Base-by-base conservation (phyloP, 2,329 filamentous ascomycete genomes). In the Trichophyton schoenleinii region DNA sequence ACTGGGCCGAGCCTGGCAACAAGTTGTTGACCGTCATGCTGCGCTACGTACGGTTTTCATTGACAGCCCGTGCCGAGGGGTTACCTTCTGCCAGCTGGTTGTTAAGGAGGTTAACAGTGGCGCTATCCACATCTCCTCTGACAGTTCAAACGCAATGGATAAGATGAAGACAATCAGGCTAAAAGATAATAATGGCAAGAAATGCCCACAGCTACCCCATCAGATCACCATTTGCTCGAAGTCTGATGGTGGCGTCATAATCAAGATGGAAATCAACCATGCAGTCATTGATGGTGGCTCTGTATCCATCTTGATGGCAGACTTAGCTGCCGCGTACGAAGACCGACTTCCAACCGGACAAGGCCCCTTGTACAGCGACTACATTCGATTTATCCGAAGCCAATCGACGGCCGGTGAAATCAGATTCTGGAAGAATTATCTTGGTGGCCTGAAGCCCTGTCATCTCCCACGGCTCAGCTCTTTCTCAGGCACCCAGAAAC, bases 261-360 rank as follows among this genome's bases (percentile, higher is more conserved):
- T 74, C 57, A 73, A 74, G 55, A 66, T 78, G 15, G 76, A 79
- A 55, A 73, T 79, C 57, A 78, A 72, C 64, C 77, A 79, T 64
- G 73, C 73, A 15, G 73, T 79, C 61, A 74, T 71, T 60, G 77
- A 79, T 64, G 77, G 77, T 0, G 72, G 71, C 18, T 79, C 77
- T 0, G 72, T 78, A 28, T 70, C 73, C 4, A 73, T 77, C 59
- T 65, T 79, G 25, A 66, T 77, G n/a, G 67, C 69, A 8, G 77
- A 79, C 61, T 67, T 78, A 0, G 69, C 68, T 5, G 64, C 67
- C 1, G 74, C 72, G 4, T 78, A 78, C 11, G 63, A 64, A 41
- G 49, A 62, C 11, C 48, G 58, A 25, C 62, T 66, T 13, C 38
- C 61, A 52, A 46, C 42, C 25, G 60, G 59, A 3, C 52, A 60